These are phyloP conservation scores for Plasmopara viticola DNA, from an alignment of 352 stramenopile species.

Conservation along the genomic window DNA sequence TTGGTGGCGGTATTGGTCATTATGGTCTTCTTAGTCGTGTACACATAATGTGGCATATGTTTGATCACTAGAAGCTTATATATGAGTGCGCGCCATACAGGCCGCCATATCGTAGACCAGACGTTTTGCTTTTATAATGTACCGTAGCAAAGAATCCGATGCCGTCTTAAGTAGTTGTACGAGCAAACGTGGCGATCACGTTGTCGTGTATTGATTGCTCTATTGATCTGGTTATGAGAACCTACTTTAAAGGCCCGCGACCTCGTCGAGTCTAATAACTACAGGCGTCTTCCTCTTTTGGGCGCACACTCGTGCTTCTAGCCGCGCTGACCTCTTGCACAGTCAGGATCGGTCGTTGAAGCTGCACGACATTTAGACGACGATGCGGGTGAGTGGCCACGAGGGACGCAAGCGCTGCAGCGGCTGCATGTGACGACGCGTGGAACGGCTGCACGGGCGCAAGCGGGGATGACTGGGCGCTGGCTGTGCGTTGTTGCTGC, in stretches of 20 bases:
- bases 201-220: conserved; percentile 17
- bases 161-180: not conserved
- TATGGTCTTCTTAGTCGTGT: conserved; percentile 81
- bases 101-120: too few species aligned
- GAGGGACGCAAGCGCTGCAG: conserved; percentile 36
- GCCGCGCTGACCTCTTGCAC: conserved; percentile 26
- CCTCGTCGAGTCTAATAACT: conserved; percentile 29
- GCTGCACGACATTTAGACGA: conserved; percentile 27
- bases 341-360: conserved; percentile 19
- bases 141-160: not conserved
- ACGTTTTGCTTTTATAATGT: not conserved
- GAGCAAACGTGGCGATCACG: not conserved
- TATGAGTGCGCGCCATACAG: too few species aligned
- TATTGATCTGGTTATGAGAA: conserved; percentile 18
- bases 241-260: conserved; percentile 10
- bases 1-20: conserved; percentile 56
- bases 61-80: not conserved
- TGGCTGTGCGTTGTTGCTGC: conserved; percentile 31
- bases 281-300: conserved; percentile 31
- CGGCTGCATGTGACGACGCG: conserved; percentile 34
- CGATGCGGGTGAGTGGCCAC: conserved; percentile 27
- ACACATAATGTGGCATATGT: conserved; percentile 45
- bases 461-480: conserved; percentile 3
- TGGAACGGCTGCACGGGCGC: conserved; percentile 8
- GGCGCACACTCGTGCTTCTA: conserved; percentile 29